Evolutionary conservation across 139 green algal species (phyloP), one percentile per base, ranked within the genome.

Genomic region (Gonium pectorale): DNA sequence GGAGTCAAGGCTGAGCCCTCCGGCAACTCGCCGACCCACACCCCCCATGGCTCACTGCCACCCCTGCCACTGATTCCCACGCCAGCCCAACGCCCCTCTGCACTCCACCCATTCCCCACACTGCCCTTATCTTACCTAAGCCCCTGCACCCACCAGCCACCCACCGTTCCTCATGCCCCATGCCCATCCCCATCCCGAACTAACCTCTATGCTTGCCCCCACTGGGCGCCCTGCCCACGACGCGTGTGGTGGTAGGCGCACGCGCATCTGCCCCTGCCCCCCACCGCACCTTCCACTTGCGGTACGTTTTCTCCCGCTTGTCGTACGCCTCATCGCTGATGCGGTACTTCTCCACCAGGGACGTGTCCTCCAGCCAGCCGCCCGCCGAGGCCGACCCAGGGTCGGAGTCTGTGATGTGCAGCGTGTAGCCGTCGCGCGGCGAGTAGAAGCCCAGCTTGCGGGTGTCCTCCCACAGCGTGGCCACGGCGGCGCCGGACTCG

Each of bases 291-390:
- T 85, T 85, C 79, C 79, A 85, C 67, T 95, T 93, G 31, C 94
- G 89, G 90, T 98, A 99, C 3, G 97, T 98, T 70, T 98, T 96
- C 64, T 99, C 97, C 21, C 96, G 86, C 67, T 90, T 87, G 51
- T 92, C 82, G 78, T 99, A 99, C 19, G 94, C 97, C 69, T 98
- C 96, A 44, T 99, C 98, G 41, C 92, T 96, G 89, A 99, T 99
- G 3, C 91, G 90, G 72, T 99, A 99, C 93, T 99, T 99, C 46
- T 98, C 84, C 52, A 99, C 97, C 79, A 99, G 95, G 59, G 83
- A 94, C 0, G 92, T 93, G 89, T 99, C 98, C 86, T 99, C 98
- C 81, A 99, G 92, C 96, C 97, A 98, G 15, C 97, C 97, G 66
- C 94, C 88, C 35, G 93, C 93, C 24, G 92, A 95, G 6, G 95